Base-by-base conservation (phyloP, 192 early-diverging fungal species). In the Backusella macrospora region DNA sequence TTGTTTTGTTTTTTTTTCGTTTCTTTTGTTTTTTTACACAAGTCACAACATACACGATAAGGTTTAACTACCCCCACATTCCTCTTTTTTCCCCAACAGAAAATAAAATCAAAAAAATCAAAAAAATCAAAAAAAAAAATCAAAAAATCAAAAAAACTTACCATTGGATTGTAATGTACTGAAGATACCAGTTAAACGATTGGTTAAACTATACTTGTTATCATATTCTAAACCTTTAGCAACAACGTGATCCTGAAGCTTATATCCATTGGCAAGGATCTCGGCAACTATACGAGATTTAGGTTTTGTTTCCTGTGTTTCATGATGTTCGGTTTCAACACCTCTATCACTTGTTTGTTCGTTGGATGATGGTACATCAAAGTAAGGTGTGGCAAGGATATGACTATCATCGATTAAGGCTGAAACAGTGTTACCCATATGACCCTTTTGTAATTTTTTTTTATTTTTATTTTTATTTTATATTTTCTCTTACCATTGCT, bases 241-340 rank as follows among this genome's bases (percentile, higher is more conserved):
- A 38, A 93, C 83, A 47, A 93, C 87, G 15, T 82, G 82, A 71
- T 92, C 89, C 34, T 86, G 84, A 21, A 93, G 70, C 45, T 82
- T 69, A 74, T 91, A 90, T 42, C 92, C 92, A 12, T 86, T 86
- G 45, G 92, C 91, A 34, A 93, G 83, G 55, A 93, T 86, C 81
- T 93, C 92, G 48, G 87, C 87, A 68, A 86, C 72, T 62, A 90
- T 80, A n/a, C 79, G 81, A 8, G 81, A 76, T 76, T 87, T 86
- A 46, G 87, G 81, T 76, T 85, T 79, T 73, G 45, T 62, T 43
- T 83, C 82, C 42, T 80, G 76, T 15, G 73, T 49, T 14, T 62
- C 59, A 6, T n/a, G 13, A 13, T 42, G 10, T 6, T 43, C 39
- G 15, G 21, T 10, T 15, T 74, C 70, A 23, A 64, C 66, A n/a